Evolutionary conservation across 1,139 yeast genomes (phyloP).

Genomic region (Oligophagozyma castellii): DNA sequence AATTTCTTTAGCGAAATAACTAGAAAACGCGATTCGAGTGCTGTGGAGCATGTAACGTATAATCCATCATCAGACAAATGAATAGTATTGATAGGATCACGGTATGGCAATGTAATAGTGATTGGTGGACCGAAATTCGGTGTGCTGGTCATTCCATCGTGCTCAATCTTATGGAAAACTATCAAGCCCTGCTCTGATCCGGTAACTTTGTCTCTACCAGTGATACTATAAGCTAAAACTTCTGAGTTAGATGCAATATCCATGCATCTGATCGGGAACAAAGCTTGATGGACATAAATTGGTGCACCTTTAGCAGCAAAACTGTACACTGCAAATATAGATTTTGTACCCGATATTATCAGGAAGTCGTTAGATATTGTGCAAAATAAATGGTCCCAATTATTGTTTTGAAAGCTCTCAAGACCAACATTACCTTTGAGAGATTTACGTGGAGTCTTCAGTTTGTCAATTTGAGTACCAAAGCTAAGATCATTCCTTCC

Average conservation of each 20-base stretch:
- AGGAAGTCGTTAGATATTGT: conserved; percentile 46
- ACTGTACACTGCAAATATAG: conserved; percentile 54
- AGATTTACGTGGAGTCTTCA: conserved; percentile 23
- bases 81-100: conserved; percentile 68
- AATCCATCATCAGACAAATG: conserved; percentile 59
- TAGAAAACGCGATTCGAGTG: conserved; percentile 66
- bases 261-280: conserved; percentile 67
- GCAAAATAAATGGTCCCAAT: conserved; percentile 58
- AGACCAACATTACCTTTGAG: no score
- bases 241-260: conserved; percentile 54
- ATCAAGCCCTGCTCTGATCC: conserved; percentile 73
- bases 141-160: conserved; percentile 11
- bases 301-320: conserved; percentile 43
- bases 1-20: conserved; percentile 56
- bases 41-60: conserved; percentile 70
- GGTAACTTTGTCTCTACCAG: conserved; percentile 59
- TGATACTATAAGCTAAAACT: conserved; percentile 66
- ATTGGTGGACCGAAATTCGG: conserved; percentile 31
- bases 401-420: conserved; percentile 16
- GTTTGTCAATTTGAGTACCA: conserved; percentile 34
- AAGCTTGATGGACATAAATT: conserved; percentile 54
- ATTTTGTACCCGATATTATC: conserved; percentile 62
- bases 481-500: conserved; percentile 59
- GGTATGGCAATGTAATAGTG: conserved; percentile 69
- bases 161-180: conserved; percentile 38